These are phyloP conservation scores for Mortierella sp. DNA, from an alignment of 371 early-diverging fungal species.

Conservation along the genomic window DNA sequence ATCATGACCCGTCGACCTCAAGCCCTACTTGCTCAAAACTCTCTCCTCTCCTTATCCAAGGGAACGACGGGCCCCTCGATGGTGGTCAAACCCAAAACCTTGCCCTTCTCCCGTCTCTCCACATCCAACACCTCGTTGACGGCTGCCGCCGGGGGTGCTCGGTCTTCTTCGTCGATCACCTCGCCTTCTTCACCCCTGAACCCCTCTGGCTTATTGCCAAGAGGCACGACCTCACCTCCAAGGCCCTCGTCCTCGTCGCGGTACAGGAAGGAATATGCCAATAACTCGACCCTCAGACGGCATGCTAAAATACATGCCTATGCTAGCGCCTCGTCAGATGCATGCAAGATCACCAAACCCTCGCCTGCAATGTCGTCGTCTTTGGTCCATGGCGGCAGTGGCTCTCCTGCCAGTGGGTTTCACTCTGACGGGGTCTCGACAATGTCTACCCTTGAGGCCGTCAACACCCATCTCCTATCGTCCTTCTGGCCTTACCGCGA, in stretches of 20 bases:
- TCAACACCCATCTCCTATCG: not conserved
- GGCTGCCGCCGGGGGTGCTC: not conserved
- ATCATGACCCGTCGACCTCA: not conserved
- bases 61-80: not conserved
- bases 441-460: not conserved
- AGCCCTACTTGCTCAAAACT: not conserved
- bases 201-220: not conserved
- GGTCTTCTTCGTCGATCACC: not conserved
- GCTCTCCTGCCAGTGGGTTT: not conserved
- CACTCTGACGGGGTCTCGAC: not conserved
- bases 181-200: not conserved
- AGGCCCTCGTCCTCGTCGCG: not conserved
- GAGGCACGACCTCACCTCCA: not conserved
- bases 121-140: not conserved
- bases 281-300: slow-evolving; percentile 51
- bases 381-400: not conserved
- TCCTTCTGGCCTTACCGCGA: slow-evolving; percentile 4
- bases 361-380: not conserved
- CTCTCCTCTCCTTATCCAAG: not conserved
- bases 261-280: slow-evolving; percentile 37
- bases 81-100: not conserved
- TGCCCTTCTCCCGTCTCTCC: not conserved
- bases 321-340: slow-evolving; percentile 12
- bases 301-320: slow-evolving; percentile 48
- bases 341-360: not conserved